Evolutionary conservation across 1,139 yeast species (phyloP), one percentile per base, ranked within the genome.

Genomic region (Nematodospora anomalae): DNA sequence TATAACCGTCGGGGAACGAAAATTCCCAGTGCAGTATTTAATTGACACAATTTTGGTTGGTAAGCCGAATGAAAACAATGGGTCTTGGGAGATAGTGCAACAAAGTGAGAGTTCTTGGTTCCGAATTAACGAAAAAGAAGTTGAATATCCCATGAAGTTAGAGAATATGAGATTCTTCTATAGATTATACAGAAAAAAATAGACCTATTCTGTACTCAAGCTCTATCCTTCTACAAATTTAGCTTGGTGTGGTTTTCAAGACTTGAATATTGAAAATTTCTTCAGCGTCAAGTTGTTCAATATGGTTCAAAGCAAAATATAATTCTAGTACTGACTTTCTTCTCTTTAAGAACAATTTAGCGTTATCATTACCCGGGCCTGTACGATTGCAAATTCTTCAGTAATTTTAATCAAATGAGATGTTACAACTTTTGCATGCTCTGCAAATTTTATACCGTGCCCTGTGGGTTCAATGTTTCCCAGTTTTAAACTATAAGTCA

Each of bases 101-200:
- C 71, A 76, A 38, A 76, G 80, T 40, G 96, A 88, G 48, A 83
- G 94, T 40, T 75, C 83, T 45, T 88, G 96, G 96, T 87, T 81
- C 60, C 68, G 96, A 49, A 64, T 82, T 14, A 63, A 67, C 35
- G 76, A 72, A 16, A 64, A 64, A 10, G 72, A 71, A n/a, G 62
- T 82, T 3, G 62, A 70, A 5, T 88, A 86, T 51, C 80, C 83
- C 1, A 63, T 86, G 64, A 84, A 85, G 49, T 61, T 88, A 42
- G 96, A 88, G 53, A 87, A 84, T 55, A 87, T 87, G 96, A 71
- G 96, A 42, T 85, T 84, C 55, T 87, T 88, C 57, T 81, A 81
- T 58, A 71, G 95, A 48, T 63, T 88, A 33, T 88, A 86, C 58
- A 65, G 74, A 49, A 79, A 78, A 60, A 68, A 55, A 46, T 64